A percentile compares a stretch with the other conserved stretches of the same genome.
These are phyloP conservation scores for Botryotinia convoluta DNA, from an alignment of 2,329 filamentous ascomycete genomes.

Conservation along the genomic window DNA sequence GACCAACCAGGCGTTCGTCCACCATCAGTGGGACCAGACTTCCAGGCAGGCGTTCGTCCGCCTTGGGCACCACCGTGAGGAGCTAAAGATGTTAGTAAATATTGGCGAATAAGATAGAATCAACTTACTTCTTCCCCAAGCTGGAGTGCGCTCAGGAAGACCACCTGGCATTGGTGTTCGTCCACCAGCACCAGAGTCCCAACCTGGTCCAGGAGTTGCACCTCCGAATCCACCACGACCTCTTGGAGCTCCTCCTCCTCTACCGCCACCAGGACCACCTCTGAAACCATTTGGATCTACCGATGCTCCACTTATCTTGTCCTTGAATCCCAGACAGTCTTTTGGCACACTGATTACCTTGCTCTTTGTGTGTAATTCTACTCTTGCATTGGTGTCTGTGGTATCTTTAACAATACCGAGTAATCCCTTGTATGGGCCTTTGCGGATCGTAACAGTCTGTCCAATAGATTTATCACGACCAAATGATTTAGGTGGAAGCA, in stretches of 20 bases:
- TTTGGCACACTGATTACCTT: slow-evolving; percentile 86
- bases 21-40: slow-evolving; percentile 44
- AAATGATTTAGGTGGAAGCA: slow-evolving; percentile 69
- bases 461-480: slow-evolving; percentile 81
- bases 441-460: slow-evolving; percentile 85
- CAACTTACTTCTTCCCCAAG: slow-evolving; percentile 69
- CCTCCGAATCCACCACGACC: slow-evolving; percentile 48
- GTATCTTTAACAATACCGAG: slow-evolving; percentile 95
- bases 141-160: slow-evolving; percentile 68
- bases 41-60: slow-evolving; percentile 67
- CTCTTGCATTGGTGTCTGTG: slow-evolving; percentile 78
- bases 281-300: slow-evolving; percentile 60
- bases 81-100: slow-evolving; percentile 38
- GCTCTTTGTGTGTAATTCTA: slow-evolving; percentile 91
- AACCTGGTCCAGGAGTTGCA: slow-evolving; percentile 48
- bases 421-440: slow-evolving; percentile 87
- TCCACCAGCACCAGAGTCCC: slow-evolving; percentile 53
- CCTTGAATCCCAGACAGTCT: slow-evolving; percentile 78
- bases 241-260: slow-evolving; percentile 38
- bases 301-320: slow-evolving; percentile 74
- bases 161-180: slow-evolving; percentile 63
- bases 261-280: slow-evolving; percentile 40
- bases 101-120: neutral
- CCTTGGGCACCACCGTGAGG: slow-evolving; percentile 55
- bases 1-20: slow-evolving; percentile 68